Conservation (phyloP, 257 asterid genomes). For the Solanum dulcamara region DNA sequence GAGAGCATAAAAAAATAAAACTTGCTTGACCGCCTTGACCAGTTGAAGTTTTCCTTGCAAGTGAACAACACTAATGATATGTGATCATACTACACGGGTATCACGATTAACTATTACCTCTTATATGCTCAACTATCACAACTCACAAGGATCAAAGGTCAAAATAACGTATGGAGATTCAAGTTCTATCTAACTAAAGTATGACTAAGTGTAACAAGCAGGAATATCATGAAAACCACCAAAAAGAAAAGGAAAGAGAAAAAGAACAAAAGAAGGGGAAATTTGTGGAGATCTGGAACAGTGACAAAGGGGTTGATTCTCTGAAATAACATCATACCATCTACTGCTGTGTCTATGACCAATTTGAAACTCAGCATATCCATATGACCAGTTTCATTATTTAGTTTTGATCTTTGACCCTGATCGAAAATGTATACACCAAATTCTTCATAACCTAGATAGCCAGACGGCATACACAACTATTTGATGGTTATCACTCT, state of each 20-base stretch:
- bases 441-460: not conserved
- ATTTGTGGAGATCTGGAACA: not conserved
- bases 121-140: not conserved
- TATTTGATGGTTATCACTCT: not conserved
- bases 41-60: not conserved
- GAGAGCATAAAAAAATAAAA: not conserved
- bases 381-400: not conserved
- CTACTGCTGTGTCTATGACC: not conserved
- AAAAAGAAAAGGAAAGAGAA: not conserved
- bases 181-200: not conserved
- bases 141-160: not conserved
- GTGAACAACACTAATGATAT: not conserved
- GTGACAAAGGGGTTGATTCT: not conserved
- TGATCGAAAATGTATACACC: not conserved
- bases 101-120: not conserved
- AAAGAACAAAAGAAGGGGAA: not conserved
- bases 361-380: not conserved
- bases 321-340: not conserved
- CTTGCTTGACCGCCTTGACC: not conserved
- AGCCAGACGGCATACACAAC: not conserved
- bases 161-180: not conserved
- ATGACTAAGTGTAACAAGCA: not conserved
- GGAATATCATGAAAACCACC: not conserved
- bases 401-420: not conserved
- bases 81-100: not conserved